phyloP scores from a whole-genome alignment of 176 grass and related monocot genomes.

The Saccharum spontaneum region DNA sequence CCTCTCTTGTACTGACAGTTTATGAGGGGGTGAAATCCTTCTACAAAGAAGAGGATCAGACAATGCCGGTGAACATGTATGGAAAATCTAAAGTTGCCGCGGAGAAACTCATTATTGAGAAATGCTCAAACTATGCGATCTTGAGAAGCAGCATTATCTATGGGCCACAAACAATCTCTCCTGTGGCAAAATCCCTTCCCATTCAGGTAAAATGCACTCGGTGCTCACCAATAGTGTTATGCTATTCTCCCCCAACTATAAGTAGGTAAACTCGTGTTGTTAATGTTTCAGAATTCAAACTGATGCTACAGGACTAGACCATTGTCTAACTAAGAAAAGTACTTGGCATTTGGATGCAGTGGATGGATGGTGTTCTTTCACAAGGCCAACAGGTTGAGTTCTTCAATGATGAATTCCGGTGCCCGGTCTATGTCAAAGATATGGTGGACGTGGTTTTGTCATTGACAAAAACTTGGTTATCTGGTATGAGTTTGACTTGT shows the following conservation, averaged over 20 bases:
- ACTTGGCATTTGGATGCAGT: constrained; percentile 58
- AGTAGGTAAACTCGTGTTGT: background rate
- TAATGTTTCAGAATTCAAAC: constrained; percentile 2
- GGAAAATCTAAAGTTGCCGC: constrained; percentile 86
- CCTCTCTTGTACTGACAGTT: constrained; percentile 52
- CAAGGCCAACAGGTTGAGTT: constrained; percentile 81
- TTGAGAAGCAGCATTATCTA: constrained; percentile 97
- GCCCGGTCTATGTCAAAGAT: constrained; percentile 91
- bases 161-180: constrained; percentile 86
- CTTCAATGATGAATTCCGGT: constrained; percentile 78
- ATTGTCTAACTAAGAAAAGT: background rate
- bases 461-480: constrained; percentile 64
- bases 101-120: constrained; percentile 67
- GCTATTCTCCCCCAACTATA: background rate
- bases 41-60: constrained; percentile 87
- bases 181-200: constrained; percentile 83
- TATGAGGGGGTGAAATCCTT: constrained; percentile 86
- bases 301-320: background rate
- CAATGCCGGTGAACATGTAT: constrained; percentile 84
- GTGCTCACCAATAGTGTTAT: background rate
- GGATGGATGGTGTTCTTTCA: constrained; percentile 88
- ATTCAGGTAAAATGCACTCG: constrained; percentile 53
- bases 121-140: constrained; percentile 74
- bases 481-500: constrained; percentile 48
- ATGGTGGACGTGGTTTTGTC: constrained; percentile 69